Percentiles rank a stretch among this genome's conserved stretches.
Conservation (phyloP, 495 filamentous ascomycete species). For the Penicillium bialowiezense region DNA sequence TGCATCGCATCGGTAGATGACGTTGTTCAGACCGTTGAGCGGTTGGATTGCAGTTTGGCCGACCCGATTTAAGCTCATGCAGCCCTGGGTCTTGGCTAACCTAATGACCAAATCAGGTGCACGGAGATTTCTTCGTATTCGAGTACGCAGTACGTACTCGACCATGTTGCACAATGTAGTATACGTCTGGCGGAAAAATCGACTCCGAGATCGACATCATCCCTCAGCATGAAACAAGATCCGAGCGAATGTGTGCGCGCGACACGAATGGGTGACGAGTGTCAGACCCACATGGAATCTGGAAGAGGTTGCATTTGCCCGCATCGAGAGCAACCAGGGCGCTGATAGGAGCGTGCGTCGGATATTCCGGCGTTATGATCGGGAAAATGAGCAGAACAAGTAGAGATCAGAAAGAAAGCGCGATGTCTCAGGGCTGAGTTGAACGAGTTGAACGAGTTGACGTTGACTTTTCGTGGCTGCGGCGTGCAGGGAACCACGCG, state of each 20-base stretch:
- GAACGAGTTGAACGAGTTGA: background rate
- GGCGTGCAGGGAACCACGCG: background rate
- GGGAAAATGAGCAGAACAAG: background rate
- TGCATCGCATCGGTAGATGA: too few species aligned
- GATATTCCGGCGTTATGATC: too few species aligned
- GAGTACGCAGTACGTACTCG: too few species aligned
- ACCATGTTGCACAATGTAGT: too few species aligned
- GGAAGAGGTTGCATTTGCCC: conserved; percentile 4
- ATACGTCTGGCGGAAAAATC: background rate
- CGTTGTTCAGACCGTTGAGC: background rate
- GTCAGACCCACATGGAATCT: conserved; percentile 1
- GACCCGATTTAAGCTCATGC: background rate
- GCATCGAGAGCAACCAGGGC: background rate
- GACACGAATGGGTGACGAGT: conserved; percentile 3
- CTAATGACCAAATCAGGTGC: background rate
- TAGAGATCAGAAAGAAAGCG: too few species aligned
- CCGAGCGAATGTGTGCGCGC: background rate
- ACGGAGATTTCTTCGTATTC: too few species aligned
- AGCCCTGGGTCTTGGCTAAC: background rate
- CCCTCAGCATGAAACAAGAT: conserved; percentile 1
- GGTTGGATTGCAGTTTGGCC: background rate
- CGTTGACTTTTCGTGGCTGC: background rate
- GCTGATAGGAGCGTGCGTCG: too few species aligned
- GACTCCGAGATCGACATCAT: background rate
- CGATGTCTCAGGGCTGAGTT: too few species aligned